Evolutionary conservation across 108 stramenopile species (phyloP).

Genomic region (Nitzschia palea): DNA sequence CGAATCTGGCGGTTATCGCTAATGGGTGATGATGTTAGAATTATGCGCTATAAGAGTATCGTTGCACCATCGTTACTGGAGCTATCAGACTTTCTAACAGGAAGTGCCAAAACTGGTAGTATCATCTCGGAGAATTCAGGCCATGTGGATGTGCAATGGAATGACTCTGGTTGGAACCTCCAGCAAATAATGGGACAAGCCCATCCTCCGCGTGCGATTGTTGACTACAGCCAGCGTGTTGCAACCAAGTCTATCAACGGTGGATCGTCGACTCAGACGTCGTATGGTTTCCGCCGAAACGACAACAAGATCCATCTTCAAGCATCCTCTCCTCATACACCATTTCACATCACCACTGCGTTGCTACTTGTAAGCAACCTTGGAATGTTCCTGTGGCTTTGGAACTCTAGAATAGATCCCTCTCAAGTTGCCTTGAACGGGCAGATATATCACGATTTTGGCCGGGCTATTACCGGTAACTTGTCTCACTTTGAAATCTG

Average conservation of each 20-base stretch:
- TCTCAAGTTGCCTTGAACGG: conserved; percentile 39
- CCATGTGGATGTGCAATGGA: not conserved
- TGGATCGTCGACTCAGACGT: not conserved
- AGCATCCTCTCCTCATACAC: not conserved
- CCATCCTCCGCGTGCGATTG: not conserved
- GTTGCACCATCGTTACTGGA: not conserved
- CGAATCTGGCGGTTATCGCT: not conserved
- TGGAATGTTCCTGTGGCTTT: conserved; percentile 61
- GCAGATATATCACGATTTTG: conserved; percentile 45
- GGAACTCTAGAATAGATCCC: conserved; percentile 59
- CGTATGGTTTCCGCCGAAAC: not conserved
- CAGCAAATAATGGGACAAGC: not conserved
- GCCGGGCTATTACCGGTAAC: conserved; percentile 61
- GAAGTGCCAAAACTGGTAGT: not conserved
- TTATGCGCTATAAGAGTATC: not conserved
- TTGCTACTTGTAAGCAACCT: conserved; percentile 54
- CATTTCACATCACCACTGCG: conserved; percentile 20
- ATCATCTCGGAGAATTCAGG: not conserved
- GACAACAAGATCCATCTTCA: not conserved
- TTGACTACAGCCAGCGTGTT: not conserved
- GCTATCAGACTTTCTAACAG: not conserved
- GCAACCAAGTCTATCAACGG: not conserved
- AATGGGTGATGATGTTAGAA: not conserved
- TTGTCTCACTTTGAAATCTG: conserved; percentile 82
- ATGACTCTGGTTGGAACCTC: not conserved